Evolutionary conservation across 495 filamentous ascomycete genomes (phyloP).

Genomic region (Glutinoglossum americanum): DNA sequence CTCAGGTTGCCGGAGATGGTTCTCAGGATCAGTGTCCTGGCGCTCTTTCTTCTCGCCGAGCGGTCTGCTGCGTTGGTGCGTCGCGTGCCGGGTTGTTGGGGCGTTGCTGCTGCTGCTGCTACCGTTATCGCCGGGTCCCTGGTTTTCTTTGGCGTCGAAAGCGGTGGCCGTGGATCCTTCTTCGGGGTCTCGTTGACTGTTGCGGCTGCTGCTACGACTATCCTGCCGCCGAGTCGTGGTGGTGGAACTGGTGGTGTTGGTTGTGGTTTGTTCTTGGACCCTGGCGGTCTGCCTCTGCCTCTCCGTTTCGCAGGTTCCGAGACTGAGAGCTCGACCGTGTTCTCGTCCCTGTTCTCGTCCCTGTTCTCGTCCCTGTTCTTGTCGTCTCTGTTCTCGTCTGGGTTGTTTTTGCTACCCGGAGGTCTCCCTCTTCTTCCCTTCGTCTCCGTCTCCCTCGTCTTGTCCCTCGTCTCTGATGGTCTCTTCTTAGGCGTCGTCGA

Average conservation of each 20-base stretch:
- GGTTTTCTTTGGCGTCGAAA: constrained; percentile 4
- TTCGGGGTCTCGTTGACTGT: too few relatives aligned
- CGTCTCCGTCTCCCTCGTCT: neutral
- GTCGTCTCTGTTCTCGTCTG: too few relatives aligned
- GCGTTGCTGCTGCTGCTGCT: constrained; percentile 35
- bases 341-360: too few relatives aligned
- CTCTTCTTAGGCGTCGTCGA: neutral
- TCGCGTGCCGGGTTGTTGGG: too few relatives aligned
- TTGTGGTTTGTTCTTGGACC: too few relatives aligned
- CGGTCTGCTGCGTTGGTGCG: constrained; percentile 61
- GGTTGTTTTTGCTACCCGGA: constrained; percentile 6
- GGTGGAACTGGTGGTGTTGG: neutral
- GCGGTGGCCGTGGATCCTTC: neutral
- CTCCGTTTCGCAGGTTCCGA: too few relatives aligned
- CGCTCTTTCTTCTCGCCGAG: constrained; percentile 74
- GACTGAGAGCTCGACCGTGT: too few relatives aligned
- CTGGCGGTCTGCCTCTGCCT: too few relatives aligned
- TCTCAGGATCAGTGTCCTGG: constrained; percentile 45
- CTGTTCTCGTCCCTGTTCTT: too few relatives aligned
- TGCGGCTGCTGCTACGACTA: too few relatives aligned
- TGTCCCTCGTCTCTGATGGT: neutral
- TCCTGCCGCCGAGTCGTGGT: too few relatives aligned
- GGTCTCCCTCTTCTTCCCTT: constrained; percentile 4
- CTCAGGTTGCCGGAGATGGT: constrained; percentile 25
- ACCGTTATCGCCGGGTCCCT: neutral